These are phyloP conservation scores for Salix udensis DNA, from an alignment of 345 rosid species.

Conservation along the genomic window DNA sequence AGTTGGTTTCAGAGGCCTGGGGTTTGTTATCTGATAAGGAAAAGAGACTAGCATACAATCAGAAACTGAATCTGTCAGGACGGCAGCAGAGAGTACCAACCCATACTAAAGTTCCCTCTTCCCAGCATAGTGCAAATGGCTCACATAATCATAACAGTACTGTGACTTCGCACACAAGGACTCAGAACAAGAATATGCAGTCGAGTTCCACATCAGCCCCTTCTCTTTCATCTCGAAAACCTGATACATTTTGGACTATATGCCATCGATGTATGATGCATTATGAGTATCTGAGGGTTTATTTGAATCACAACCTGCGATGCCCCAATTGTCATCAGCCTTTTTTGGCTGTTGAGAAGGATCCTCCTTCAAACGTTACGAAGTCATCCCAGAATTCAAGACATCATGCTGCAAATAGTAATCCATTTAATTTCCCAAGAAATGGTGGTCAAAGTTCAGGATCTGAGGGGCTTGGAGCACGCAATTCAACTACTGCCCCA, in stretches of 20 bases:
- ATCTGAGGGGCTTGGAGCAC: slow-evolving; percentile 1
- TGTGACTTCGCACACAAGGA: slow-evolving; percentile 25
- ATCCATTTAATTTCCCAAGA: slow-evolving; percentile 22
- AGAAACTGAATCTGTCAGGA: slow-evolving; percentile 41
- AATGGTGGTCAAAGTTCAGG: slow-evolving; percentile 16
- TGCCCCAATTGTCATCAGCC: slow-evolving; percentile 73
- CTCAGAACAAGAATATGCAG: slow-evolving; percentile 19
- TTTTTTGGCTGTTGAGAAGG: slow-evolving; percentile 63
- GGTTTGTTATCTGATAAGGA: slow-evolving; percentile 35
- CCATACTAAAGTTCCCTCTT: slow-evolving; percentile 35
- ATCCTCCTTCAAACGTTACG: slow-evolving; percentile 55
- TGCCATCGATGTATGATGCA: slow-evolving; percentile 73
- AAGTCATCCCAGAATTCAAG: slow-evolving; percentile 44
- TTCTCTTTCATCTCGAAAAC: slow-evolving; percentile 31
- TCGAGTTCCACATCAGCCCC: slow-evolving; percentile 21
- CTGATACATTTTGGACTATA: slow-evolving; percentile 80
- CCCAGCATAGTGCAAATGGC: slow-evolving; percentile 43
- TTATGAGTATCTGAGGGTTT: slow-evolving; percentile 70
- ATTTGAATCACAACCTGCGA: slow-evolving; percentile 68
- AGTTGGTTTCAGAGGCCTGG: slow-evolving; percentile 43
- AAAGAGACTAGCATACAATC: slow-evolving; percentile 47
- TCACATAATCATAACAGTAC: slow-evolving; percentile 33
- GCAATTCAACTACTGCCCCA: slow-evolving; percentile 24
- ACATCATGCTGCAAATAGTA: slow-evolving; percentile 25
- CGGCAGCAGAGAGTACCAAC: slow-evolving; percentile 27